A percentile compares a stretch with the other conserved stretches of the same genome.
These are phyloP conservation scores for Trichophyton benhamiae DNA, from an alignment of 2,329 filamentous ascomycete genomes.

Conservation along the genomic window DNA sequence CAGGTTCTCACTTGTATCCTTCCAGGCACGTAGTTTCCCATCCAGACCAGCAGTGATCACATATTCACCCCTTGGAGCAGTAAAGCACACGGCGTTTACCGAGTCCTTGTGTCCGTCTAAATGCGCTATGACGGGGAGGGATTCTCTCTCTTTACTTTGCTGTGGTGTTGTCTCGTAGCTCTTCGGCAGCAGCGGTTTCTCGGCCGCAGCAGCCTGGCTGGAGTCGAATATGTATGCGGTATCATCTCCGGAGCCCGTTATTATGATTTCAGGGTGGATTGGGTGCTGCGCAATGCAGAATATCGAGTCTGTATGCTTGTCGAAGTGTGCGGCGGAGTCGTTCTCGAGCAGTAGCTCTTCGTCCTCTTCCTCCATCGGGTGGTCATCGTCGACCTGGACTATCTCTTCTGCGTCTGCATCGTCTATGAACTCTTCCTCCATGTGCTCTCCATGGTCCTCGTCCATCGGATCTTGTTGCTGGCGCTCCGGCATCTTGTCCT, in stretches of 20 bases:
- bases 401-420: conserved; percentile 69
- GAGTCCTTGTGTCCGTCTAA: conserved; percentile 88
- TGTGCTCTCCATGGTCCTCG: not conserved
- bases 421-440: conserved; percentile 58
- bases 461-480: not conserved
- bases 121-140: conserved; percentile 54
- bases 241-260: conserved; percentile 79
- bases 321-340: conserved; percentile 88
- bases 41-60: conserved; percentile 80
- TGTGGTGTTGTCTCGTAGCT: conserved; percentile 60
- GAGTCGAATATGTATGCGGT: conserved; percentile 78
- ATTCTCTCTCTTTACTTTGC: conserved; percentile 45
- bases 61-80: conserved; percentile 68
- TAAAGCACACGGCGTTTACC: conserved; percentile 77
- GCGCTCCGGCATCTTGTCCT: not conserved
- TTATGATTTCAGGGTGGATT: conserved; percentile 59
- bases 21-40: conserved; percentile 64
- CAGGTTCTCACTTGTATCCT: conserved; percentile 36
- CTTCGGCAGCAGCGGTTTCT: conserved; percentile 56
- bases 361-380: conserved; percentile 48
- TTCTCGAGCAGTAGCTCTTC: conserved; percentile 72
- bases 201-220: conserved; percentile 43
- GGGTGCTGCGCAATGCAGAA: conserved; percentile 95
- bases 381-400: conserved; percentile 56
- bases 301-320: conserved; percentile 77